Evolutionary conservation across 2,329 filamentous ascomycete genomes (phyloP).

Genomic region (Colletotrichum cereale): DNA sequence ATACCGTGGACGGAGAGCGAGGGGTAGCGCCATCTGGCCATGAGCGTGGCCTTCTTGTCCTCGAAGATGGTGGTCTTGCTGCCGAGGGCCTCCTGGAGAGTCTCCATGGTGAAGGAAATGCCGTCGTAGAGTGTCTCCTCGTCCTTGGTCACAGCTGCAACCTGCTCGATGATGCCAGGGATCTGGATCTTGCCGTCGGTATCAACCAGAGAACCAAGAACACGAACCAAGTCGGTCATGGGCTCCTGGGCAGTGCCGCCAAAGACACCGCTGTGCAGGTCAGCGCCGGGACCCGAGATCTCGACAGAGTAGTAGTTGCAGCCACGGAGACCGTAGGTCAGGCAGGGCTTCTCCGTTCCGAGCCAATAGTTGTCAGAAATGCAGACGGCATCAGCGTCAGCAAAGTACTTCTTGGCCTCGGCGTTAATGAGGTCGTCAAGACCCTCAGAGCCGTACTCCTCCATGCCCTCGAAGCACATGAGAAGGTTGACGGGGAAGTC

Average conservation of each 20-base stretch:
- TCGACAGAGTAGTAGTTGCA: constrained; percentile 98
- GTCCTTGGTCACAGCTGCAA: constrained; percentile 87
- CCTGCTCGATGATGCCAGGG: constrained; percentile 92
- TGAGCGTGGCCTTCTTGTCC: constrained; percentile 91
- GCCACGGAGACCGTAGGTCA: constrained; percentile 96
- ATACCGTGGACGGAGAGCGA: constrained; percentile 95
- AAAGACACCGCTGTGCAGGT: constrained; percentile 97
- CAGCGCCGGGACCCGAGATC: constrained; percentile 89
- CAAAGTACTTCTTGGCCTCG: constrained; percentile 95
- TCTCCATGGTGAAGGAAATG: constrained; percentile 97
- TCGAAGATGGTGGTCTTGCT: constrained; percentile 88
- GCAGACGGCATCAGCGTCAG: constrained; percentile 94
- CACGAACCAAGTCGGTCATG: constrained; percentile 92
- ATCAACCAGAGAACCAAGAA: constrained; percentile 89
- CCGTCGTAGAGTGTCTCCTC: constrained; percentile 89
- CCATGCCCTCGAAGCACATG: constrained; percentile 99
- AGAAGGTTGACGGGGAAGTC: constrained; percentile 98
- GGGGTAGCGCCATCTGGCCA: constrained; percentile 96
- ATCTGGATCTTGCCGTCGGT: constrained; percentile 93
- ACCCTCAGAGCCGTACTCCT: constrained; percentile 97
- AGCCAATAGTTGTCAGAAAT: constrained; percentile 99
- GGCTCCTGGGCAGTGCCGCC: constrained; percentile 97
- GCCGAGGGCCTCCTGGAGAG: constrained; percentile 91
- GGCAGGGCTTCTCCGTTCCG: constrained; percentile 96
- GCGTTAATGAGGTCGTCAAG: constrained; percentile 93